Evolutionary conservation across 1,284 basidiomycete species (phyloP).

Genomic region (Papiliotrema flavescens): DNA sequence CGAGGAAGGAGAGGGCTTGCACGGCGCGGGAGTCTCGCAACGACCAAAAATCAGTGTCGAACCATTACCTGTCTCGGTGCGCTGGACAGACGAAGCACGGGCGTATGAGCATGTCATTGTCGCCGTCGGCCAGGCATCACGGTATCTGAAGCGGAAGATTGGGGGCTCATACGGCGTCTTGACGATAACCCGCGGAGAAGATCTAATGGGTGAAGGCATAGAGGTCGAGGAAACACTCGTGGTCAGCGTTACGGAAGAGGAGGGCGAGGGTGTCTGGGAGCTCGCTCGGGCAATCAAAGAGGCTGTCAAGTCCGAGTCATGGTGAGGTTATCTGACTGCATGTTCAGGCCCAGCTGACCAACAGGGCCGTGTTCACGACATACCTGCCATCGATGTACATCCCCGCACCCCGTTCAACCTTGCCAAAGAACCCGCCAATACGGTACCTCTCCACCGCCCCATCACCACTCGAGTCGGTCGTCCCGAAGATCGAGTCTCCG

Average conservation of each 20-base stretch:
- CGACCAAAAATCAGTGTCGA: constrained; percentile 4
- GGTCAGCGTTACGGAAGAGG: constrained; percentile 13
- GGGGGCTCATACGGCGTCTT: neutral
- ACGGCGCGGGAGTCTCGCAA: constrained; percentile 12
- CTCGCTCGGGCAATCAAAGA: constrained; percentile 2
- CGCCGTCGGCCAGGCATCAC: constrained; percentile 35
- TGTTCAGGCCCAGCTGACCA: constrained; percentile 2
- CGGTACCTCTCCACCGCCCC: constrained; percentile 17
- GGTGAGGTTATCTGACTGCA: constrained; percentile 14
- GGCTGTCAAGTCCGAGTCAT: constrained; percentile 11
- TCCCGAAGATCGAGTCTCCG: constrained; percentile 22
- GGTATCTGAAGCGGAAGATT: constrained; percentile 20
- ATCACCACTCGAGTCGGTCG: neutral
- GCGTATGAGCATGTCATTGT: constrained; percentile 14
- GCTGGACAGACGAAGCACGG: neutral
- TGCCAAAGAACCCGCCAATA: constrained; percentile 21
- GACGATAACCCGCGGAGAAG: constrained; percentile 1
- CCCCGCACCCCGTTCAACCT: constrained; percentile 8
- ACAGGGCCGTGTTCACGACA: constrained; percentile 35
- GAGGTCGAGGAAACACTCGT: constrained; percentile 9
- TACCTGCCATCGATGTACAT: constrained; percentile 44
- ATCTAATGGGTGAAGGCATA: constrained; percentile 10
- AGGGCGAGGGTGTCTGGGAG: constrained; percentile 6
- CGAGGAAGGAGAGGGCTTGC: constrained; percentile 44
- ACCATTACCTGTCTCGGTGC: neutral